Base-by-base conservation (phyloP, 805 yeast genomes). In the Candida ficus region DNA sequence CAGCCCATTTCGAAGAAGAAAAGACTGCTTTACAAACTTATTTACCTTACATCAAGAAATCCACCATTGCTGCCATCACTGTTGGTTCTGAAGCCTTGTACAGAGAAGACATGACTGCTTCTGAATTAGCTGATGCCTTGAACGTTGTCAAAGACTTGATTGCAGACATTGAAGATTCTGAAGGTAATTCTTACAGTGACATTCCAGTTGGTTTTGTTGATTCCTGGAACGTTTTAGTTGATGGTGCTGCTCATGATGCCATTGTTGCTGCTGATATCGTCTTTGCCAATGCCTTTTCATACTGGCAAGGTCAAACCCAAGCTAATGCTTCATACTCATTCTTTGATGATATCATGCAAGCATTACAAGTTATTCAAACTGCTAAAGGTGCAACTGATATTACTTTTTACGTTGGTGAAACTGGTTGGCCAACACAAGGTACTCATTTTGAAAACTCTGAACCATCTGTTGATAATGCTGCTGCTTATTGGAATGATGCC, bases 311-410 rank as follows among this genome's bases (percentile, higher is more conserved):
- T 33, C 97, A 89, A 71, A 75, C 88, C 52, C 75, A 74, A 76
- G 58, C 64, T 37, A 90, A 90, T 64, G 77, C 96, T 21, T 78
- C 95, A 14, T 86, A 78, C 75, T 88, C 96, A 3, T 91, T 90
- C 83, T 77, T 88, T 52, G 97, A 90, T 63, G 97, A 91, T 64
- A 87, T 91, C 64, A 89, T 90, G 96, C 97, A 91, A 75, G 96
- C 97, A 51, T 70, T 91, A 63, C 95, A 88, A 71, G 71, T 73
- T 46, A 78, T 91, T 57, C 96, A 91, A 75, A 71, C 87, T 53
- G 65, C 76, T 54, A 90, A 91, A 74, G 96, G 96, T 48, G 67
- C 83, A 45, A 81, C 91, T 44, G 90, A 88, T 66, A 75, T 91
- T 56, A 74, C 79, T 43, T 88, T 90, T 74, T 90, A 91, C 89